phyloP scores from a whole-genome alignment of 2,329 filamentous ascomycete species.

The Celoporthe dispersa region DNA sequence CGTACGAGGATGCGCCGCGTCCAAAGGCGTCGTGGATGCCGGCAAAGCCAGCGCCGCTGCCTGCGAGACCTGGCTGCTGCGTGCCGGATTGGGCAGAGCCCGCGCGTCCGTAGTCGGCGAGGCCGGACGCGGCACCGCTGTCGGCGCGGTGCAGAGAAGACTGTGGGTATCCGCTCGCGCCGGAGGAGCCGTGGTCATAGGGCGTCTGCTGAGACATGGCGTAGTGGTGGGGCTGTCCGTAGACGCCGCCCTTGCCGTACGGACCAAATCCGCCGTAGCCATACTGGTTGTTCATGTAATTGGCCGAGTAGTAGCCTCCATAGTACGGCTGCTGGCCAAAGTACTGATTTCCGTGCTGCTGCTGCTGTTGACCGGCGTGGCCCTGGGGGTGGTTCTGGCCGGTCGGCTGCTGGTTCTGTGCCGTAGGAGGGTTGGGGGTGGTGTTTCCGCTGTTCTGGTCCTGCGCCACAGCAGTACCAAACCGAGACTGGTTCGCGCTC shows the following conservation, averaged over 20 bases:
- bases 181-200: conserved; percentile 60
- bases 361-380: conserved; percentile 44
- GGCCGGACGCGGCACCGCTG: conserved; percentile 53
- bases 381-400: conserved; percentile 42
- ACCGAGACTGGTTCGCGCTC: conserved; percentile 68
- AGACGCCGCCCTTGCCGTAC: conserved; percentile 60
- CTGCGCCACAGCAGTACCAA: conserved; percentile 64
- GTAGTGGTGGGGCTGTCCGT: conserved; percentile 59
- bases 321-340: conserved; percentile 64
- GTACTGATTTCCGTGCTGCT: conserved; percentile 47
- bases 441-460: conserved; percentile 86
- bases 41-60: conserved; percentile 53
- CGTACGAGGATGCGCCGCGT: conserved; percentile 57
- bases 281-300: conserved; percentile 60
- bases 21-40: conserved; percentile 60
- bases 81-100: conserved; percentile 54
- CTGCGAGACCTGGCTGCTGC: conserved; percentile 55
- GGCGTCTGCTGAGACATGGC: conserved; percentile 60
- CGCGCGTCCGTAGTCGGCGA: conserved; percentile 59
- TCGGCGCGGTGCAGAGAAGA: conserved; percentile 58
- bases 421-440: conserved; percentile 77
- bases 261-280: conserved; percentile 56
- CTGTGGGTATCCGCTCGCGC: conserved; percentile 53
- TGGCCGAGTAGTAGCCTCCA: conserved; percentile 64
- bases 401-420: conserved; percentile 51